Conservation (phyloP, 371 early-diverging fungal genomes). For the Actinomortierella ambigua region DNA sequence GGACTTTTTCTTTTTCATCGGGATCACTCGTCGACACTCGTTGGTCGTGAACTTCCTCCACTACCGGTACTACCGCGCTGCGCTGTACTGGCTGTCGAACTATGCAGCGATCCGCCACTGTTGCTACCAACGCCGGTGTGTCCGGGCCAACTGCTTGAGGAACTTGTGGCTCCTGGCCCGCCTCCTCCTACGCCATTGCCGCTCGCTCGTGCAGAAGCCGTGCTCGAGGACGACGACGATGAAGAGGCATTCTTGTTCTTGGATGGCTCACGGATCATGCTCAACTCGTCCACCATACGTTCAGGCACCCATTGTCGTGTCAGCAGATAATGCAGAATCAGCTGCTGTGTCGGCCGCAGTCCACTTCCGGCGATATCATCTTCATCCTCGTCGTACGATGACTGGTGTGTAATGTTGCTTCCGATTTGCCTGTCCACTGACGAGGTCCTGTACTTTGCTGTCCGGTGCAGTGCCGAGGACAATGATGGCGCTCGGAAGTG, state of each 20-base stretch:
- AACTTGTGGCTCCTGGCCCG: background rate
- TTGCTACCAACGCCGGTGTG: constrained; percentile 32
- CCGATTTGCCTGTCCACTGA: constrained; percentile 43
- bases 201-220: constrained; percentile 21
- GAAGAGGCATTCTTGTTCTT: constrained; percentile 43
- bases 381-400: constrained; percentile 47
- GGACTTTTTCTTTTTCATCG: too few relatives aligned
- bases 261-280: constrained; percentile 68
- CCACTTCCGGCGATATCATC: constrained; percentile 47
- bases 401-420: constrained; percentile 49
- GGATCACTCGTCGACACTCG: constrained; percentile 55
- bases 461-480: constrained; percentile 57
- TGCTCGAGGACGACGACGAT: constrained; percentile 3
- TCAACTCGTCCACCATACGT: constrained; percentile 77
- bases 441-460: constrained; percentile 56
- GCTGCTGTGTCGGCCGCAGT: constrained; percentile 39
- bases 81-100: too few relatives aligned
- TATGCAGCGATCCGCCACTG: constrained; percentile 39
- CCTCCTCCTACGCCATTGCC: constrained; percentile 16
- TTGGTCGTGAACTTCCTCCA: constrained; percentile 52
- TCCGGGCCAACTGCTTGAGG: constrained; percentile 41
- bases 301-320: constrained; percentile 68
- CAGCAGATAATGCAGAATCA: constrained; percentile 74
- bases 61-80: constrained; percentile 50
- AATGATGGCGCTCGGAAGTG: constrained; percentile 50